Conservation (phyloP, 176 grass and related monocot genomes). For the Carex pumila region DNA sequence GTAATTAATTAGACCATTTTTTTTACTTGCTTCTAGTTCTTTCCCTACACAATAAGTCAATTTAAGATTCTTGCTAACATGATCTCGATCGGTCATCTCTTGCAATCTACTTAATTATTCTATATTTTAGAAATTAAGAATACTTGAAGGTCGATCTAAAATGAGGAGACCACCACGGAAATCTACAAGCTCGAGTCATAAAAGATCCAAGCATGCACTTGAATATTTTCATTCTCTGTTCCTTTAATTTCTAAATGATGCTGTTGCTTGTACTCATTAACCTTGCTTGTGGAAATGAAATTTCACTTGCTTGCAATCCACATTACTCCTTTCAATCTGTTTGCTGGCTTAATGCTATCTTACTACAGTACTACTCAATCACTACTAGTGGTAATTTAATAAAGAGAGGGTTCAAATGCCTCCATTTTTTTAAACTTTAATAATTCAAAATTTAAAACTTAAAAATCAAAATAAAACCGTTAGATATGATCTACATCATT, state of each 20-base stretch:
- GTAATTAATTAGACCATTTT: not conserved
- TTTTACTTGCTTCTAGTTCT: not conserved
- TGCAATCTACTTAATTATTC: not conserved
- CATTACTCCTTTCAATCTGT: not conserved
- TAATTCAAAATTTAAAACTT: no score
- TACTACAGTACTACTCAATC: not conserved
- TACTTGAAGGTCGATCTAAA: no score
- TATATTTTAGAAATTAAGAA: not conserved
- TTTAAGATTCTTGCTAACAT: not conserved
- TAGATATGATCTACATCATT: no score
- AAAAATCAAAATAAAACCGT: no score
- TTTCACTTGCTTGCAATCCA: conserved; percentile 8
- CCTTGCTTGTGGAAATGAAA: not conserved
- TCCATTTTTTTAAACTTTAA: no score
- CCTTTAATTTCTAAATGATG: not conserved
- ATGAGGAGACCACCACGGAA: not conserved
- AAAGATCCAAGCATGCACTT: not conserved
- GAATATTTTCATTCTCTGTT: not conserved
- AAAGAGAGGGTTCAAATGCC: no score
- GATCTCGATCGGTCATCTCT: not conserved
- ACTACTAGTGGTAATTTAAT: not conserved
- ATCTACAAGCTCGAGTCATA: not conserved
- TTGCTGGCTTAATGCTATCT: not conserved
- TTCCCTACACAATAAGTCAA: not conserved
- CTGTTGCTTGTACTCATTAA: conserved; percentile 19